Conservation (phyloP, 2,329 filamentous ascomycete species). For the Colletotrichum sp. region DNA sequence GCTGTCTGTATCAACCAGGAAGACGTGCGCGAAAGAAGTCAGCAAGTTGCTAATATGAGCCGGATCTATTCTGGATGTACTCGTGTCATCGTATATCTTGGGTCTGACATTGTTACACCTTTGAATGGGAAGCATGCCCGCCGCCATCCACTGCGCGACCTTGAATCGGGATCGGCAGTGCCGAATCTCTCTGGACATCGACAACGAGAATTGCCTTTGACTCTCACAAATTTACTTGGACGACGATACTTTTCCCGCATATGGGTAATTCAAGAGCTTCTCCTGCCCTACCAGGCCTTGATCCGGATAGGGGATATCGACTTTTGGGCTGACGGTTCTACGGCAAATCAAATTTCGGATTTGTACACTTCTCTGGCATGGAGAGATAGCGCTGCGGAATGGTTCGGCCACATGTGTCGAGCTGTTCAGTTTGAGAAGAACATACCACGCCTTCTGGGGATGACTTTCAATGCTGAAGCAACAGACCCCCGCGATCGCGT, state of each 20-base stretch:
- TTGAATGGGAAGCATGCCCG: background rate
- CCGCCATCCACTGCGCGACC: background rate
- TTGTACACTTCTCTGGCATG: background rate
- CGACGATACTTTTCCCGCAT: background rate
- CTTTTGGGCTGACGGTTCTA: background rate
- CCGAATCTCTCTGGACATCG: background rate
- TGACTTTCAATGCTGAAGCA: background rate
- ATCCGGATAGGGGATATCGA: background rate
- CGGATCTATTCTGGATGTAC: conserved; percentile 26
- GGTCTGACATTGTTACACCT: background rate
- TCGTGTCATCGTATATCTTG: conserved; percentile 26
- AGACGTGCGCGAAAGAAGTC: conserved; percentile 21
- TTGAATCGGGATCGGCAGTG: background rate
- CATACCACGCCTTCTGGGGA: background rate
- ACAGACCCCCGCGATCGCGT: conserved; percentile 1
- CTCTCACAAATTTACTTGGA: conserved; percentile 9
- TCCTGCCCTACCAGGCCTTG: background rate
- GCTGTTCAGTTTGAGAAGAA: background rate
- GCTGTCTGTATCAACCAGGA: conserved; percentile 28
- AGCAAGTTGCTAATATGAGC: conserved; percentile 27
- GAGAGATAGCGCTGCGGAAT: background rate
- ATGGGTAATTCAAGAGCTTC: background rate
- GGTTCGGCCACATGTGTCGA: background rate
- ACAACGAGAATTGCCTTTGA: background rate
- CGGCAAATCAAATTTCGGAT: background rate